Percentiles rank a stretch among this genome's conserved stretches.
Conservation (phyloP, 148 eudicot species). For the Amaranthus palmeri region DNA sequence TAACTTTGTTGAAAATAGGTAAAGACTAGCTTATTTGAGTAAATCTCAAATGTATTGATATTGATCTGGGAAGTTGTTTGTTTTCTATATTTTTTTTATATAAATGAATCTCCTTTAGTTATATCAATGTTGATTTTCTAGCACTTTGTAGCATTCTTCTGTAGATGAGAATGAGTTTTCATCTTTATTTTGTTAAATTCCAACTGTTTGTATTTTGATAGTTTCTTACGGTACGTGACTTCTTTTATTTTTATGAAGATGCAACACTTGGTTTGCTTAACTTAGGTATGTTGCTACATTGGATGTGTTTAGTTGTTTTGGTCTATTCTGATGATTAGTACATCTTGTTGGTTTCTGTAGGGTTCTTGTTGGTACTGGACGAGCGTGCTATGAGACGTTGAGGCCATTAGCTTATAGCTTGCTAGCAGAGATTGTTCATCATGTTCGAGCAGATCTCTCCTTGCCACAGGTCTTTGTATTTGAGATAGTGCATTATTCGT, state of each 20-base stretch:
- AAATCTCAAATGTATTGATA: neutral
- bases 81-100: neutral
- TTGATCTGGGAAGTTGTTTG: neutral
- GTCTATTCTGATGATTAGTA: neutral
- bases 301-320: neutral
- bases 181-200: neutral
- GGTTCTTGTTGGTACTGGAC: conserved; percentile 97
- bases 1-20: neutral
- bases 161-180: neutral
- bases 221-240: neutral
- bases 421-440: conserved; percentile 94
- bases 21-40: neutral
- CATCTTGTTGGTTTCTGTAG: conserved; percentile 26
- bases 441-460: conserved; percentile 88
- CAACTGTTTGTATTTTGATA: neutral
- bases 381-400: conserved; percentile 91
- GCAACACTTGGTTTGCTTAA: neutral
- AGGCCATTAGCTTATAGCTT: conserved; percentile 96
- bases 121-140: neutral
- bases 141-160: neutral
- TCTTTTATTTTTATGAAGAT: neutral
- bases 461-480: conserved; percentile 62
- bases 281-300: neutral
- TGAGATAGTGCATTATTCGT: neutral
- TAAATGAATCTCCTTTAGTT: neutral